Evolutionary conservation across 345 rosid species (phyloP).

Genomic region (Aegle marmelos): DNA sequence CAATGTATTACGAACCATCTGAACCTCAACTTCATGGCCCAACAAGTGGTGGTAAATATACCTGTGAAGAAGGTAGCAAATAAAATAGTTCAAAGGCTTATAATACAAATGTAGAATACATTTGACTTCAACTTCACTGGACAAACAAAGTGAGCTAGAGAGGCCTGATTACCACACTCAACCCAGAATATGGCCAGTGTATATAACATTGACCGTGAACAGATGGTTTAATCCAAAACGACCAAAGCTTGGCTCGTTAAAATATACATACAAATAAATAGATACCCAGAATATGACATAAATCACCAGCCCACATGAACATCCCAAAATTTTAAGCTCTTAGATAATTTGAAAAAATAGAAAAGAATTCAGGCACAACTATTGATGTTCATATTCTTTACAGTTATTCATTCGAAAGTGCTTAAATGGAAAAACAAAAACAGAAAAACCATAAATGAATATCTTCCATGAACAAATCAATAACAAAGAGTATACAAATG

Average conservation of each 20-base stretch:
- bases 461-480: not conserved
- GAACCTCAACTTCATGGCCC: slow-evolving; percentile 99
- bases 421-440: not conserved
- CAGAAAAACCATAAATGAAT: not conserved
- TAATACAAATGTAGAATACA: not conserved
- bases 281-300: not conserved
- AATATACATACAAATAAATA: not conserved
- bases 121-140: not conserved
- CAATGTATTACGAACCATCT: slow-evolving; percentile 84
- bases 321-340: not conserved
- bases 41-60: slow-evolving; percentile 93
- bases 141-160: not conserved
- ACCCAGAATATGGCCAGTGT: not conserved
- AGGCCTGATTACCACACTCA: not conserved
- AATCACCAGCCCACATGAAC: not conserved
- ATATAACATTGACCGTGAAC: not conserved
- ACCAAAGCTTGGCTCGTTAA: not conserved
- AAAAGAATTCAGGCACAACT: not conserved
- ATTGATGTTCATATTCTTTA: not conserved
- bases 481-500: not conserved
- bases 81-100: not conserved
- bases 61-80: slow-evolving; percentile 35
- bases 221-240: not conserved
- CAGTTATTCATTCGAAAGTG: not conserved
- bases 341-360: not conserved